Conservation (phyloP, 768 basidiomycete species). For the Mycena rosella region DNA sequence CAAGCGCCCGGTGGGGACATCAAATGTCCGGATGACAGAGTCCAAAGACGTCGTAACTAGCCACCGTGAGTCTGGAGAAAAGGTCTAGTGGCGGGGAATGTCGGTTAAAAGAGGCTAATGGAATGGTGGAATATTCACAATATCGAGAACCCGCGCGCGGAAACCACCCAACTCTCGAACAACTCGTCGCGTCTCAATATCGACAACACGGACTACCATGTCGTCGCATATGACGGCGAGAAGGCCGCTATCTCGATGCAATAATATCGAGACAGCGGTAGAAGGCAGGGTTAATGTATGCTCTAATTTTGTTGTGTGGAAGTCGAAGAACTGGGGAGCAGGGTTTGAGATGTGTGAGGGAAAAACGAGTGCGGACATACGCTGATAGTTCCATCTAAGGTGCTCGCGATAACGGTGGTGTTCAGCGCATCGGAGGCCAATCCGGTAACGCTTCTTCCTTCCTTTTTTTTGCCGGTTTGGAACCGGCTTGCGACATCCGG, state of each 20-base stretch:
- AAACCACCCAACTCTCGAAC: slow-evolving; percentile 93
- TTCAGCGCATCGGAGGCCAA: slow-evolving; percentile 91
- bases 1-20: slow-evolving; percentile 91
- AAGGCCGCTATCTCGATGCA: slow-evolving; percentile 90
- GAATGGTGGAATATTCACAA: slow-evolving; percentile 63
- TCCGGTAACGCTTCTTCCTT: slow-evolving; percentile 77
- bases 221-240: slow-evolving; percentile 91
- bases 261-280: slow-evolving; percentile 72
- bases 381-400: slow-evolving; percentile 90
- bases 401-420: slow-evolving; percentile 82
- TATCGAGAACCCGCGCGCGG: slow-evolving; percentile 87
- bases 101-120: slow-evolving; percentile 6
- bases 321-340: slow-evolving; percentile 89
- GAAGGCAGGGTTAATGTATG: slow-evolving; percentile 77
- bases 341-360: slow-evolving; percentile 3
- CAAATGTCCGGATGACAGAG: slow-evolving; percentile 93
- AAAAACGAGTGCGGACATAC: slow-evolving; percentile 60
- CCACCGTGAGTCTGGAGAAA: slow-evolving; percentile 97
- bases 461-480: slow-evolving; percentile 54
- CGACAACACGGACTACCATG: slow-evolving; percentile 84
- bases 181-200: slow-evolving; percentile 89
- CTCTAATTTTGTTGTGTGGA: slow-evolving; percentile 85
- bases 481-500: slow-evolving; percentile 62
- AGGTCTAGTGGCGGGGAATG: slow-evolving; percentile 66
- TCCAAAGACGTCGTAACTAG: slow-evolving; percentile 90